These are phyloP conservation scores for Candida buenavistaensis DNA, from an alignment of 1,139 yeast species.

Conservation along the genomic window DNA sequence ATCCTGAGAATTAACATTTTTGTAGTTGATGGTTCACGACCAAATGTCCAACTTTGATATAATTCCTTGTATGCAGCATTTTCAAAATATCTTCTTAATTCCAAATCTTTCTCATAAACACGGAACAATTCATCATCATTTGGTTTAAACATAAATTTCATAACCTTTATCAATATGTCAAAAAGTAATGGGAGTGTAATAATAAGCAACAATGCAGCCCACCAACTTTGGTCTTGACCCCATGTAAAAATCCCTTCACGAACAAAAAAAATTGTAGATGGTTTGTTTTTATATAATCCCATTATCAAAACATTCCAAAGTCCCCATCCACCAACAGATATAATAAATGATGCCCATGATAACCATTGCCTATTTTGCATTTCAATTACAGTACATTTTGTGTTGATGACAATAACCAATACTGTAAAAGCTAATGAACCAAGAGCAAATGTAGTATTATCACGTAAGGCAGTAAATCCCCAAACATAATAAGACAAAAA, in stretches of 20 bases:
- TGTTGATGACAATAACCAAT: slow-evolving; percentile 68
- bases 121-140: slow-evolving; percentile 80
- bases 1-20: slow-evolving; percentile 14
- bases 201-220: slow-evolving; percentile 71
- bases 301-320: slow-evolving; percentile 81
- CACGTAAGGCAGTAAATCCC: slow-evolving; percentile 66
- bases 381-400: slow-evolving; percentile 79
- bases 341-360: slow-evolving; percentile 63
- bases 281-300: slow-evolving; percentile 57
- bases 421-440: slow-evolving; percentile 77
- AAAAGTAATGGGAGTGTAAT: slow-evolving; percentile 58
- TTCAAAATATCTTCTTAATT: slow-evolving; percentile 70
- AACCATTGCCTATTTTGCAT: slow-evolving; percentile 79
- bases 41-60: slow-evolving; percentile 79
- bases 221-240: slow-evolving; percentile 80
- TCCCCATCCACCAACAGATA: slow-evolving; percentile 89
- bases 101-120: slow-evolving; percentile 68
- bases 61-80: slow-evolving; percentile 69
- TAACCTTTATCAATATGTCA: slow-evolving; percentile 63
- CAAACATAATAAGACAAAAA: slow-evolving; percentile 66
- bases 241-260: slow-evolving; percentile 67
- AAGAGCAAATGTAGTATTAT: slow-evolving; percentile 77
- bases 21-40: slow-evolving; percentile 40
- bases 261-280: slow-evolving; percentile 70
- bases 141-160: slow-evolving; percentile 58